phyloP scores from a whole-genome alignment of 2,329 filamentous ascomycete species.

The Fusarium marasasianum region DNA sequence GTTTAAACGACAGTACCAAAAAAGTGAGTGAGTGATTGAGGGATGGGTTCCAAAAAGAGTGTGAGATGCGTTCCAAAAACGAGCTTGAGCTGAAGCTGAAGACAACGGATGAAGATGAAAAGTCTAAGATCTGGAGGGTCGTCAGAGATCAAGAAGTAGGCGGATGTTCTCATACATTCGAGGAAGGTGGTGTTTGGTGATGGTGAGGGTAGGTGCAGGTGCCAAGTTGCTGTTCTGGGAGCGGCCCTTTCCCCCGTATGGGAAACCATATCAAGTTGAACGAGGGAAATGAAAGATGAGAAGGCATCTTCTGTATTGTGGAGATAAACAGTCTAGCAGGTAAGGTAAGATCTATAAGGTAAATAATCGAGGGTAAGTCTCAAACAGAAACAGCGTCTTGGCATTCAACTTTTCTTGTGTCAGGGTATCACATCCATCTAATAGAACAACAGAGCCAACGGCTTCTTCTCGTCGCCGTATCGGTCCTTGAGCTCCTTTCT shows the following conservation, averaged over 20 bases:
- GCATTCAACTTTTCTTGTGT: background rate
- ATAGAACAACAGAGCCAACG: slow-evolving; percentile 73
- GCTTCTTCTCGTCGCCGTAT: slow-evolving; percentile 68
- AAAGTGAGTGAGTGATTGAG: slow-evolving; percentile 37
- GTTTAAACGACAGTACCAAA: slow-evolving; percentile 48
- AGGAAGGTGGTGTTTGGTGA: background rate
- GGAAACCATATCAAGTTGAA: background rate
- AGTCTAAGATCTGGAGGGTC: background rate
- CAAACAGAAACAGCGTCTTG: background rate
- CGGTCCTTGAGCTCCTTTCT: slow-evolving; percentile 75
- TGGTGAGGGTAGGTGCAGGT: background rate
- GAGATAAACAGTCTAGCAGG: background rate
- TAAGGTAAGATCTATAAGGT: background rate
- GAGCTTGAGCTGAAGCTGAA: slow-evolving; percentile 38
- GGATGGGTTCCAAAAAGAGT: slow-evolving; percentile 47
- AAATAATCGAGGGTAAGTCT: background rate
- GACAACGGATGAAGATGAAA: slow-evolving; percentile 28
- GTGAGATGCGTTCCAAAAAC: slow-evolving; percentile 38
- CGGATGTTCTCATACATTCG: background rate
- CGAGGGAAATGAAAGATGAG: background rate
- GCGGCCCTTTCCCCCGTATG: background rate
- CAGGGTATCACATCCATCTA: slow-evolving; percentile 52
- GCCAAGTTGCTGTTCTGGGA: background rate
- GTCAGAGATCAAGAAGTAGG: background rate
- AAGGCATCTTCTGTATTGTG: background rate